A percentile compares a stretch with the other conserved stretches of the same genome.
Conservation (phyloP, 208 protist genomes). For the Kentomonas sorsogonicus region DNA sequence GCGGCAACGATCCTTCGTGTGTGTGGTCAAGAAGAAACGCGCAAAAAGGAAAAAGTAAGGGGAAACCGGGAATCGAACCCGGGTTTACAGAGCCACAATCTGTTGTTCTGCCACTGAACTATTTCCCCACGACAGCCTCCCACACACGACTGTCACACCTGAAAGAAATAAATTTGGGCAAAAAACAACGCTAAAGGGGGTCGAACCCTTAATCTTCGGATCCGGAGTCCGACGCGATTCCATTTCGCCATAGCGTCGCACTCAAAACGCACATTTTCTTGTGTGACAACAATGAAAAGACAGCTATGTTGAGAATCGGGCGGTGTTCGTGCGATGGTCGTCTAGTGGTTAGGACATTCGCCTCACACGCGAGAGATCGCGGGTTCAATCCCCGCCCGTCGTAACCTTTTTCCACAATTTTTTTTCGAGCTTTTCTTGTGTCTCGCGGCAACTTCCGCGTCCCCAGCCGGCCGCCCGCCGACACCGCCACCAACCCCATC, state of each 20-base stretch:
- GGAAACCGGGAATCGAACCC: constrained; percentile 85
- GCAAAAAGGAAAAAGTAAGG: constrained; percentile 30
- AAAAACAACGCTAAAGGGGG: constrained; percentile 12
- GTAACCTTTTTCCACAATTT: constrained; percentile 53
- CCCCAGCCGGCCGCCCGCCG: no score
- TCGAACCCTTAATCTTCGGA: constrained; percentile 20
- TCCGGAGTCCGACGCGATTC: constrained; percentile 16
- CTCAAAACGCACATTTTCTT: not conserved
- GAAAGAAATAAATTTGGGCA: not conserved
- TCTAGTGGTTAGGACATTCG: constrained; percentile 95
- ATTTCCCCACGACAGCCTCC: not conserved
- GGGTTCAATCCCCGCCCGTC: constrained; percentile 90
- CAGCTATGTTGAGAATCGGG: no score
- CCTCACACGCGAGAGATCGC: constrained; percentile 92
- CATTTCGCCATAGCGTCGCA: not conserved
- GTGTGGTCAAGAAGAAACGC: not conserved
- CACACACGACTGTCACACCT: not conserved
- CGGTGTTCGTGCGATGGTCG: constrained; percentile 92
- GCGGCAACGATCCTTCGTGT: no score
- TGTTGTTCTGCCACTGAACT: constrained; percentile 79
- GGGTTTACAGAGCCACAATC: constrained; percentile 85
- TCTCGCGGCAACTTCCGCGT: no score
- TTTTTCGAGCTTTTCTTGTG: no score
- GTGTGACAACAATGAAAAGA: no score
- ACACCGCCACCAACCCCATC: no score